Evolutionary conservation across 129 eudicot genomes (phyloP), one percentile per base, ranked within the genome.

Genomic region (Helichrysum umbraculigerum): DNA sequence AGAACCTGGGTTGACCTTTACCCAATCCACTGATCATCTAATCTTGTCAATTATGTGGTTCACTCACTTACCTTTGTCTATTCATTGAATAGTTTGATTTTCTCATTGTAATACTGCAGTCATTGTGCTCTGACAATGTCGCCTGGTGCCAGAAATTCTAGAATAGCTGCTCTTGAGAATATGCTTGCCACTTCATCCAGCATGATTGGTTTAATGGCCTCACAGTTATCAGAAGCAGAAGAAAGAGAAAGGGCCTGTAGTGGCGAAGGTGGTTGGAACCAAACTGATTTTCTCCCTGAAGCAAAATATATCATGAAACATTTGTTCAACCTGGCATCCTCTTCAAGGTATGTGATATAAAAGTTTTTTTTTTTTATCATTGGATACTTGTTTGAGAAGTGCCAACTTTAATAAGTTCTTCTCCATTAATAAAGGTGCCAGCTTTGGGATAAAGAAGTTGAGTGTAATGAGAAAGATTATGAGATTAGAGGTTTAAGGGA

Each of bases 231-330:
- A n/a, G n/a, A n/a, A n/a, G n/a, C n/a, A n/a, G n/a, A n/a, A n/a
- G n/a, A 56, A 83, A 86, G 96, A 51, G 98, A 91, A 73, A 83
- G 96, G 17, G 86, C 92, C 30, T 91, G 91, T 63, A 94, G 89
- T 88, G 98, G 98, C 56, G 83, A 86, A 81, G 98, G 98, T 58
- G 85, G 98, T 66, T 94, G 98, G 98, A 91, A 89, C 71, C 93
- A 89, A 71, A 86, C 91, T 64, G 90, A 90, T 19, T 84, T 93
- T 75, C 97, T 94, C 30, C 81, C 96, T 34, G 98, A 94, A 71
- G 98, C 98, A 28, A 94, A 91, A 74, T 85, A 84, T 66, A 47
- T 94, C 29, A 94, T 94, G 96, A 88, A 94, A 44, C 76, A 80
- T 77, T 74, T 94, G 37, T 91, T 94, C 72, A 91, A 94, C n/a